Base-by-base conservation (phyloP, 805 yeast genomes). In the Cyberlindnera mycetangii region DNA sequence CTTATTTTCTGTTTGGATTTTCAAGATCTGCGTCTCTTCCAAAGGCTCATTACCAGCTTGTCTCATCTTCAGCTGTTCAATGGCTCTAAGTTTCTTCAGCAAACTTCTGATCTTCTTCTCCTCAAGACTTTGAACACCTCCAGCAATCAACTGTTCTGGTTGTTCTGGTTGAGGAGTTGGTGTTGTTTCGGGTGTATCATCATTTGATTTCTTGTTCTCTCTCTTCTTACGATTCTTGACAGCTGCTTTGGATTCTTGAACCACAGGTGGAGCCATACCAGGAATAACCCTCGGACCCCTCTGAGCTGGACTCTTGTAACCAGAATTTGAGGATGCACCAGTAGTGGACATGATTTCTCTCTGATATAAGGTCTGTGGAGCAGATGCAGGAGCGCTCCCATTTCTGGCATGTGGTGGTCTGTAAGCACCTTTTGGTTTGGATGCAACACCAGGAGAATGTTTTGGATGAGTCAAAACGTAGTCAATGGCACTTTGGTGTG, bases 341-440 rank as follows among this genome's bases (percentile, higher is more conserved):
- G 28, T 14, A 34, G 51, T 49, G 2, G 62, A 59, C 66, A 46
- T 60, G 60, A 71, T 54, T 63, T 81, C 86, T 63, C 72, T 74
- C 60, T 82, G 83, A 51, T 79, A 79, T 52, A 81, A 66, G 5
- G 85, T 69, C 45, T 80, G 73, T 34, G 60, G 50, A 44, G 58
- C 50, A 39, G 65, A 62, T 4, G 62, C 39, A 10, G 65, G 48
- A n/a, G 67, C 61, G 32, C 60, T 54, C 14, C 60, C 63, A 32
- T 55, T 72, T 64, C 96, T 77, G 10, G 97, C 96, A 65, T 89
- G 97, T 2, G 99, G 99, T 19, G 99, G 99, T 64, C 95, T 80
- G 65, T 93, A 93, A 33, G 97, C 98, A 42, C 97, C 96, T 25
- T 79, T 75, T 42, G 90, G 83, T 61, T 83, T 84, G 43, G 75